phyloP scores from a whole-genome alignment of 768 basidiomycete species.

The Goffeauzyma gilvescens region DNA sequence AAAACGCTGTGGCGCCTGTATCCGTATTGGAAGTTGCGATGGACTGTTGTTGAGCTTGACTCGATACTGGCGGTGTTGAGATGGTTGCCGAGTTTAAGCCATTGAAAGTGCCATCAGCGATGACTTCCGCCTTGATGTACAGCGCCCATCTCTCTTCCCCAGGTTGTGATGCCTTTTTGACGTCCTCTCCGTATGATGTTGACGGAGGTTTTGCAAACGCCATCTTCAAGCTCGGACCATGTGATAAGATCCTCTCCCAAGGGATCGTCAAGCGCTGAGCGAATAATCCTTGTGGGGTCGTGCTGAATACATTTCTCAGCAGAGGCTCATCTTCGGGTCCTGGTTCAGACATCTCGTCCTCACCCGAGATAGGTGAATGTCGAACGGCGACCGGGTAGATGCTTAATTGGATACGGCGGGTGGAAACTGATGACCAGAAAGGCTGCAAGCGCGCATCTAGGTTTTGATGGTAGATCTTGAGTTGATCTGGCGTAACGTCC shows the following conservation, averaged over 20 bases:
- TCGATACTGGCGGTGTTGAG: no score
- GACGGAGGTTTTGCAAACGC: constrained; percentile 39
- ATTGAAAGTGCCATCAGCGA: constrained; percentile 5
- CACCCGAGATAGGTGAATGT: constrained; percentile 8
- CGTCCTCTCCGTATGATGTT: neutral
- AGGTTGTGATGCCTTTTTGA: constrained; percentile 16
- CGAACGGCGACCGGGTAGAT: constrained; percentile 36
- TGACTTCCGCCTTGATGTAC: constrained; percentile 8
- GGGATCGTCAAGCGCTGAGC: constrained; percentile 43
- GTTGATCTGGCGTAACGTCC: constrained; percentile 5
- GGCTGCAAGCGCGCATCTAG: constrained; percentile 55
- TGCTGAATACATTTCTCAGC: constrained; percentile 38
- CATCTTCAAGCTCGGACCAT: constrained; percentile 43
- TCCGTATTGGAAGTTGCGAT: no score
- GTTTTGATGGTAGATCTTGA: constrained; percentile 40
- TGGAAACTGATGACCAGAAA: constrained; percentile 51
- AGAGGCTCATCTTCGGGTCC: constrained; percentile 37
- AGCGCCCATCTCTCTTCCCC: constrained; percentile 33
- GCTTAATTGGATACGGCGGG: constrained; percentile 45
- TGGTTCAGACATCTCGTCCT: constrained; percentile 16
- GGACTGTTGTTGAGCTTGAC: no score
- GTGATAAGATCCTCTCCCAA: constrained; percentile 51
- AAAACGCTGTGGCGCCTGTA: constrained; percentile 10
- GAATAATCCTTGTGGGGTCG: constrained; percentile 56
- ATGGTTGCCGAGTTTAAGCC: no score